phyloP scores from a whole-genome alignment of 2,329 filamentous ascomycete genomes.

The Talaromyces sp. region DNA sequence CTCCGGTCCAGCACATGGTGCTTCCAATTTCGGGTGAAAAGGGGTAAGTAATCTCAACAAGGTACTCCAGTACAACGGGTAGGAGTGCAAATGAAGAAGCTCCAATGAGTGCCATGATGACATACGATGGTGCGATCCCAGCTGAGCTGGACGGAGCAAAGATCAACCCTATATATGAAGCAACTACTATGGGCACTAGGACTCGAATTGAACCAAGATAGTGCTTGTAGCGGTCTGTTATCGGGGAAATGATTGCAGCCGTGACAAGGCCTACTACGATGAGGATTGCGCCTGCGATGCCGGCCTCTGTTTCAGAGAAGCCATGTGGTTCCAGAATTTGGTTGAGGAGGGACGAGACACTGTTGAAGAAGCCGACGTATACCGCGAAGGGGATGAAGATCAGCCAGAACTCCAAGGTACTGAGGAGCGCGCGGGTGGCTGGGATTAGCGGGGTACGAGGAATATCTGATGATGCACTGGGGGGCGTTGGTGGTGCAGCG shows the following conservation, averaged over 20 bases:
- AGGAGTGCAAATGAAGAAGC: slow-evolving; percentile 78
- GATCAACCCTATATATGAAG: slow-evolving; percentile 75
- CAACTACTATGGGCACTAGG: slow-evolving; percentile 72
- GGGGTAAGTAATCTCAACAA: slow-evolving; percentile 85
- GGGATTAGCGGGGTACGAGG: slow-evolving; percentile 55
- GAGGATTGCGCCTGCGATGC: slow-evolving; percentile 84
- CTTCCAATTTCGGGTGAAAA: slow-evolving; percentile 83
- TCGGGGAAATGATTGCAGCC: slow-evolving; percentile 74
- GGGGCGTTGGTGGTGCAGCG: slow-evolving; percentile 73
- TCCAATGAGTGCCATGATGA: slow-evolving; percentile 75
- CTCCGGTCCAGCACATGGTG: slow-evolving; percentile 81
- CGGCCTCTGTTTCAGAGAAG: slow-evolving; percentile 80
- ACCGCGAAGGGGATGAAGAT: slow-evolving; percentile 77
- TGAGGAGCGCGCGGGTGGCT: slow-evolving; percentile 58
- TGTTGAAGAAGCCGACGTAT: slow-evolving; percentile 94
- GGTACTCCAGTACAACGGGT: slow-evolving; percentile 81
- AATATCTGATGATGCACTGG: slow-evolving; percentile 66
- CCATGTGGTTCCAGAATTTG: slow-evolving; percentile 87
- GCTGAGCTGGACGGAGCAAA: slow-evolving; percentile 71
- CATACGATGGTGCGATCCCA: slow-evolving; percentile 62
- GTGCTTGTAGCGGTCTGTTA: slow-evolving; percentile 82
- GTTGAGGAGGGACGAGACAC: slow-evolving; percentile 81
- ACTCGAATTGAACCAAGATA: slow-evolving; percentile 74
- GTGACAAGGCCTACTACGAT: slow-evolving; percentile 84
- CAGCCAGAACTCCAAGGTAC: slow-evolving; percentile 75